Percentiles rank a stretch among this genome's conserved stretches.
Conservation (phyloP, 31 red algal genomes). For the Bonnemaisonia californica region DNA sequence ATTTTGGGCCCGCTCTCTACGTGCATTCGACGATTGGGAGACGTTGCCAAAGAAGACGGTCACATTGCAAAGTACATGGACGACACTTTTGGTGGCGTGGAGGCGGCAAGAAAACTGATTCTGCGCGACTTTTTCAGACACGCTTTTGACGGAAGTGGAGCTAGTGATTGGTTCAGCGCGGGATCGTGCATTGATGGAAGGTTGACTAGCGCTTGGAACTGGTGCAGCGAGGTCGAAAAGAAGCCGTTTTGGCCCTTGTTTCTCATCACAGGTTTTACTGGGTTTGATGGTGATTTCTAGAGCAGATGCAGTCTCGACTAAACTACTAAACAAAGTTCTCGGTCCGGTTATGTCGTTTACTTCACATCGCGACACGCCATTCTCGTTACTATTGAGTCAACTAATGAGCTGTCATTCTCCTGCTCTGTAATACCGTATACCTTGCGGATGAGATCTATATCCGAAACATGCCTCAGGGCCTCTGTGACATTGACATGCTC, state of each 20-base stretch:
- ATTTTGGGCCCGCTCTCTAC: constrained; percentile 78
- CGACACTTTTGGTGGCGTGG: constrained; percentile 62
- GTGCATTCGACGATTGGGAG: constrained; percentile 40
- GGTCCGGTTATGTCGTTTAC: background rate
- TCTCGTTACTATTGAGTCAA: constrained; percentile 64
- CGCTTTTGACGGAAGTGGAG: constrained; percentile 87
- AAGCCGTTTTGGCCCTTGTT: constrained; percentile 78
- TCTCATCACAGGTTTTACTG: constrained; percentile 72
- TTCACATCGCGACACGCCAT: constrained; percentile 62
- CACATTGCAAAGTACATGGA: constrained; percentile 58
- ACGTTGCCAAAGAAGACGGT: constrained; percentile 42
- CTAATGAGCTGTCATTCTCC: constrained; percentile 25
- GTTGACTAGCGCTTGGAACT: constrained; percentile 78
- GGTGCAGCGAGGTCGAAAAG: constrained; percentile 79
- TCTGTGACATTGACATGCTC: constrained; percentile 24
- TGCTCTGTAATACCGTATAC: constrained; percentile 41
- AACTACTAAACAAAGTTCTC: constrained; percentile 6
- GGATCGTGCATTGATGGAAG: constrained; percentile 87
- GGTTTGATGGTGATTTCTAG: constrained; percentile 79
- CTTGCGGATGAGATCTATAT: background rate
- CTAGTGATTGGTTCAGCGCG: constrained; percentile 66
- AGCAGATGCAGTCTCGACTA: background rate
- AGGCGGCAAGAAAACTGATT: constrained; percentile 52
- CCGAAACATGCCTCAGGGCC: constrained; percentile 7
- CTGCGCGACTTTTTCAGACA: constrained; percentile 84